phyloP scores from a whole-genome alignment of 2,329 filamentous ascomycete species.

The Penicillium brevicompactum region DNA sequence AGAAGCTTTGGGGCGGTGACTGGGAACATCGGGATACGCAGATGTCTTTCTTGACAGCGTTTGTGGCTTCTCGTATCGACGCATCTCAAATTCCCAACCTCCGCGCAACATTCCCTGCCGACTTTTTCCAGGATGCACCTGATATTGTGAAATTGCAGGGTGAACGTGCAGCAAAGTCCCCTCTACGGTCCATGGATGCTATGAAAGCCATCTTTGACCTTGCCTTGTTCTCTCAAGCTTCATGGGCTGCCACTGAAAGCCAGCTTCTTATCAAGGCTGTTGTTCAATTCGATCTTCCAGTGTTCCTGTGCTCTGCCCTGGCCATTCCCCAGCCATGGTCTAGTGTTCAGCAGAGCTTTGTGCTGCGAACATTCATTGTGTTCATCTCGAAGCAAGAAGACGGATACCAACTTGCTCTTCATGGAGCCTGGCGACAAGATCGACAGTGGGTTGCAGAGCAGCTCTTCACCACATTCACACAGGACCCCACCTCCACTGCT shows the following conservation, averaged over 20 bases:
- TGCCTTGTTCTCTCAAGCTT: constrained; percentile 60
- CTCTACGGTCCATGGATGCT: constrained; percentile 84
- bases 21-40: constrained; percentile 89
- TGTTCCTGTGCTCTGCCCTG: constrained; percentile 54
- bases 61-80: constrained; percentile 77
- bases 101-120: constrained; percentile 71
- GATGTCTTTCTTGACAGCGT: constrained; percentile 89
- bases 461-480: constrained; percentile 74
- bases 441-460: constrained; percentile 81
- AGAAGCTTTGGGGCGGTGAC: constrained; percentile 82
- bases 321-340: constrained; percentile 54
- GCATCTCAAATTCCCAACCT: constrained; percentile 82
- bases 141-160: constrained; percentile 63
- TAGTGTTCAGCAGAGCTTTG: constrained; percentile 50
- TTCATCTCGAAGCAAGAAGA: constrained; percentile 79
- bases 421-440: constrained; percentile 90
- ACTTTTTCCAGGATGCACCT: constrained; percentile 64
- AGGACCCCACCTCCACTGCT: constrained; percentile 67
- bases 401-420: constrained; percentile 83
- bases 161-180: constrained; percentile 74
- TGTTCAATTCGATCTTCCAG: constrained; percentile 55
- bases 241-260: constrained; percentile 58
- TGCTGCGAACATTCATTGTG: constrained; percentile 66
- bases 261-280: constrained; percentile 62
- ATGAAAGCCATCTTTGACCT: constrained; percentile 68